Base-by-base conservation (phyloP, 2,329 filamentous ascomycete species). In the Mollisia scopiformis region DNA sequence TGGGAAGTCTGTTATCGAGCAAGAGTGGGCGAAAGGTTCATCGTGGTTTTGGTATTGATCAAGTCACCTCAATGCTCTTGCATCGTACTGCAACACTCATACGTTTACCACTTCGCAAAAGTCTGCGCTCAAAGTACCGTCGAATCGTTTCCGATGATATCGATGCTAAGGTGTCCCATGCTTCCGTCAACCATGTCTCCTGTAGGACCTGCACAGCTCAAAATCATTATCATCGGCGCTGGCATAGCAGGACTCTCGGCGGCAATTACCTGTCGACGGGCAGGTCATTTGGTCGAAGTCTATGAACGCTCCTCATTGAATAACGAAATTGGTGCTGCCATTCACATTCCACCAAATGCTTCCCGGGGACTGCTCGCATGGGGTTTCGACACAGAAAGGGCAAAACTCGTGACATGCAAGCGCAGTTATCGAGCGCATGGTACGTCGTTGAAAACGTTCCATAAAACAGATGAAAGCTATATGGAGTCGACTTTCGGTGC, bases 291-390 rank as follows among this genome's bases (percentile, higher is more conserved):
- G 11, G 72, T 74, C 1, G 69, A 69, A 1, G 65, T 75, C 28
- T 65, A 62, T 41, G 73, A 75, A 58, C 66, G 71, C n/a, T 72
- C 71, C 11, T 30, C 54, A 13, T 65, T 79, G 59, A 72, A 72
- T 56, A 75, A 75, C 46, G 78, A 79, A 65, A 67, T 77, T 27
- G 78, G 78, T 3, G 78, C 78, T 1, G 78, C 78, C 1, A 77
- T 80, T 23, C 70, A 73, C 21, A 62, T 78, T 19, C 72, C 73
- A 19, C 76, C 77, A 2, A 78, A 79, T 59, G 76, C 71, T 6
- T 70, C 71, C 5, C 66, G 71, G 1, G 66, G 73, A n/a, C 67
- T 79, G 4, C 58, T 68, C 2, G 60, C 63, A 25, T 76, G 74
- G 71, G 75, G 74, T 1, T 71, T 78, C 50, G 73, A 77, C 37